These are phyloP conservation scores for Plasmodium billcollinsi DNA, from an alignment of 169 alveolate species.

Conservation along the genomic window DNA sequence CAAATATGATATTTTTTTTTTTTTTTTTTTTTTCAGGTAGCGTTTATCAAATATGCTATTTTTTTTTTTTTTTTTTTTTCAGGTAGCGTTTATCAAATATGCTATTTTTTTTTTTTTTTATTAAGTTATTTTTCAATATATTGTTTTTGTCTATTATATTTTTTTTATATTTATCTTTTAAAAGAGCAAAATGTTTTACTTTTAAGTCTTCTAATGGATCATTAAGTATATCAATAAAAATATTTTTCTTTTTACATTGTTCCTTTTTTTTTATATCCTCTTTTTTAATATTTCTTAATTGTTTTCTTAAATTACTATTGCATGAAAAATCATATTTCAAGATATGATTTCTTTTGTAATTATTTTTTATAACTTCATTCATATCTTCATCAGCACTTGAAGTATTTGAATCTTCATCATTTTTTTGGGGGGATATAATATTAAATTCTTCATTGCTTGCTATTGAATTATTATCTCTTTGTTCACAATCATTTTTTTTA, in stretches of 20 bases:
- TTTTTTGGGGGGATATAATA: not conserved
- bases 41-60: conserved; percentile 57
- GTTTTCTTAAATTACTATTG: conserved; percentile 45
- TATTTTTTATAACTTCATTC: conserved; percentile 37
- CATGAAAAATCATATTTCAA: conserved; percentile 35
- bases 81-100: conserved; percentile 60
- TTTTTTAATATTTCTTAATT: conserved; percentile 34
- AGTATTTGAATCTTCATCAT: not conserved
- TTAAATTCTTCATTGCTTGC: not conserved
- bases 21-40: conserved; percentile 14
- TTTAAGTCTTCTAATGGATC: conserved; percentile 45
- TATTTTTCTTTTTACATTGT: conserved; percentile 46
- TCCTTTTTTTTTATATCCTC: conserved; percentile 21
- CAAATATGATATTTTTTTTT: conserved; percentile 39
- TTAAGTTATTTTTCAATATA: conserved; percentile 15
- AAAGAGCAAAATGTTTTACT: conserved; percentile 14
- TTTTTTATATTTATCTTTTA: conserved; percentile 19
- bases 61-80: conserved; percentile 2
- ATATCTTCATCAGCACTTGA: conserved; percentile 25
- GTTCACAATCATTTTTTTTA: not conserved
- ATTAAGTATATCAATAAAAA: conserved; percentile 35
- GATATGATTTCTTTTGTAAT: conserved; percentile 28
- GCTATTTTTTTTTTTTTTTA: conserved; percentile 51
- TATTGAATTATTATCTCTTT: not conserved
- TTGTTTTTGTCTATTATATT: conserved; percentile 18